These are phyloP conservation scores for Phytophthora ramorum DNA, from an alignment of 352 stramenopile species.

Conservation along the genomic window DNA sequence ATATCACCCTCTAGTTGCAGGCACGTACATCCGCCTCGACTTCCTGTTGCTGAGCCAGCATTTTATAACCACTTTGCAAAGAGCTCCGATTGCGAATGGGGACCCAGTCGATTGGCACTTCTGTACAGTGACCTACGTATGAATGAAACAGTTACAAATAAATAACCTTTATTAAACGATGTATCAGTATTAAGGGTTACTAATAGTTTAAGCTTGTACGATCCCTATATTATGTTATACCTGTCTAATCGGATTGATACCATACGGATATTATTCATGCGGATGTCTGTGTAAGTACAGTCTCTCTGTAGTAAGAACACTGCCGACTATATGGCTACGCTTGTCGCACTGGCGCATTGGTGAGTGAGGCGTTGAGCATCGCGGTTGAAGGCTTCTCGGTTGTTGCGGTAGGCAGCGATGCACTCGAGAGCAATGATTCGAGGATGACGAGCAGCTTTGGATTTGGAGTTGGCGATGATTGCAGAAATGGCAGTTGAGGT, in stretches of 20 bases:
- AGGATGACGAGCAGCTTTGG: slow-evolving; percentile 46
- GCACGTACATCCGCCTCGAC: slow-evolving; percentile 79
- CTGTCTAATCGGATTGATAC: no score
- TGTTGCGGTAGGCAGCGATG: slow-evolving; percentile 49
- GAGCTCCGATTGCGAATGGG: not conserved
- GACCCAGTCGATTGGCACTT: slow-evolving; percentile 24
- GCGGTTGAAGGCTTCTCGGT: slow-evolving; percentile 41
- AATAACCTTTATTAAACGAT: no score
- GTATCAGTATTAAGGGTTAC: no score
- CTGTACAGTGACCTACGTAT: slow-evolving; percentile 31
- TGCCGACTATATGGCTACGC: slow-evolving; percentile 16
- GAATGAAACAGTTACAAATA: no score
- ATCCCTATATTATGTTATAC: no score
- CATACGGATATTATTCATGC: no score
- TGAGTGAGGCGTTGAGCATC: slow-evolving; percentile 48
- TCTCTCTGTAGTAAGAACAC: slow-evolving; percentile 20
- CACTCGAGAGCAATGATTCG: slow-evolving; percentile 64
- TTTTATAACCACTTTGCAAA: slow-evolving; percentile 23
- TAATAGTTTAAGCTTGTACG: no score
- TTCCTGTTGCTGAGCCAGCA: slow-evolving; percentile 86
- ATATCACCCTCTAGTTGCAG: not conserved
- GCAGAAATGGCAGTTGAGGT: slow-evolving; percentile 9
- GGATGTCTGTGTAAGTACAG: not conserved
- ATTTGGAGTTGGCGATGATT: slow-evolving; percentile 22
- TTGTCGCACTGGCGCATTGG: slow-evolving; percentile 19